A percentile compares a stretch with the other conserved stretches of the same genome.
Conservation (phyloP, 2,329 filamentous ascomycete genomes). For the Calonectria crousiana region DNA sequence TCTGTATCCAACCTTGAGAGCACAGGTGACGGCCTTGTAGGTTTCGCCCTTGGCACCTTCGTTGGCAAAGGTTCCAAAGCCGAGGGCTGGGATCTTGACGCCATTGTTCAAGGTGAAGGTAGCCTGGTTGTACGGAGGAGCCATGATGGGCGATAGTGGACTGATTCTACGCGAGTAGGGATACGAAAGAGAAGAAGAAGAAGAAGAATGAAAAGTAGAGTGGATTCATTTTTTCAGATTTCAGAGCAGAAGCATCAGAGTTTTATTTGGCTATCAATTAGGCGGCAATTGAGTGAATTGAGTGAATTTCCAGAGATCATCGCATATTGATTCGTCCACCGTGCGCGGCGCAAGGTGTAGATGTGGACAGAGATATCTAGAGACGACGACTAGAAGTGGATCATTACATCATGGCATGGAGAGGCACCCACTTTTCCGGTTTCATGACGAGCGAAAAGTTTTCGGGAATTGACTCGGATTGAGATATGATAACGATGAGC, state of each 20-base stretch:
- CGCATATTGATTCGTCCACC: background rate
- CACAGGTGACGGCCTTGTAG: slow-evolving; percentile 52
- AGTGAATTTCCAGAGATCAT: slow-evolving; percentile 7
- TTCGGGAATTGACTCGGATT: slow-evolving; percentile 1
- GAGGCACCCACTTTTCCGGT: background rate
- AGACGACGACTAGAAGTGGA: background rate
- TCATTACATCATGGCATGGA: background rate
- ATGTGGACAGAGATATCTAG: background rate
- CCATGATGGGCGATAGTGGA: slow-evolving; percentile 24
- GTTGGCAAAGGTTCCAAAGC: slow-evolving; percentile 76
- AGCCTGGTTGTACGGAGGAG: slow-evolving; percentile 42
- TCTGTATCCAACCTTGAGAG: slow-evolving; percentile 58
- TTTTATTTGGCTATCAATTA: background rate
- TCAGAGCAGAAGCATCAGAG: background rate
- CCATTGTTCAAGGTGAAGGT: slow-evolving; percentile 62
- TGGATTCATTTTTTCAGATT: background rate
- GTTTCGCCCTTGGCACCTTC: slow-evolving; percentile 60
- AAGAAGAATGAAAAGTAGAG: background rate
- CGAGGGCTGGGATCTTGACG: slow-evolving; percentile 71
- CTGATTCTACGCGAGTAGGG: background rate
- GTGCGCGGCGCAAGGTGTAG: background rate
- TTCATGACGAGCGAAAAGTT: background rate
- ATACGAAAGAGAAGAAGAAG: background rate
- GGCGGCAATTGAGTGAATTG: background rate
- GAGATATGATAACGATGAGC: background rate